These are phyloP conservation scores for Herpetomonas tarakana DNA, from an alignment of 208 protist species.

Conservation along the genomic window DNA sequence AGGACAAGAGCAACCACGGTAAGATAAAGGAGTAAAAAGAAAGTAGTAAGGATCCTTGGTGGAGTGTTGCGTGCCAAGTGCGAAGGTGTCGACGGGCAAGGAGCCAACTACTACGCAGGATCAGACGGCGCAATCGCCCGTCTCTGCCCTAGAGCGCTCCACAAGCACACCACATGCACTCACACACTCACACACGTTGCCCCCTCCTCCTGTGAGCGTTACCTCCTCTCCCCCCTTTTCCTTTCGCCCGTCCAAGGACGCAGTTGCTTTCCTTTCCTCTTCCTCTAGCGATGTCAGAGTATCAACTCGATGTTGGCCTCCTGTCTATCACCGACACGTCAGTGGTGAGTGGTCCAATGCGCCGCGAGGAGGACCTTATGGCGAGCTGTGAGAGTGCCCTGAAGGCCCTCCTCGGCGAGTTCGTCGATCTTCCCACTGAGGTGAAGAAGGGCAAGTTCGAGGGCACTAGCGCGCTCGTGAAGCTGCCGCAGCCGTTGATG, in stretches of 20 bases:
- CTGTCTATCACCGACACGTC: slow-evolving; percentile 77
- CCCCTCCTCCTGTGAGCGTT: too few relatives aligned
- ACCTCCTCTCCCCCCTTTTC: too few relatives aligned
- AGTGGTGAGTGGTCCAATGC: slow-evolving; percentile 79
- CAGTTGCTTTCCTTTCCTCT: slow-evolving; percentile 4
- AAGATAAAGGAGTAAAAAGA: slow-evolving; percentile 4
- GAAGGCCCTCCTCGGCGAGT: slow-evolving; percentile 72
- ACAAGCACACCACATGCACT: not conserved
- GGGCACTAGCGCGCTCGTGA: slow-evolving; percentile 50
- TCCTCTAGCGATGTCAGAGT: slow-evolving; percentile 49
- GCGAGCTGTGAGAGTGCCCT: slow-evolving; percentile 55
- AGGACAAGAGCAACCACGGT: too few relatives aligned
- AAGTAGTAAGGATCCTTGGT: slow-evolving; percentile 2
- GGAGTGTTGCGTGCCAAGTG: too few relatives aligned
- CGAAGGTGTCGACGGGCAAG: too few relatives aligned
- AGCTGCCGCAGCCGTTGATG: slow-evolving; percentile 83
- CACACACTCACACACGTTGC: not conserved
- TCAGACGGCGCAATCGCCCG: too few relatives aligned
- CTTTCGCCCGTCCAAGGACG: not conserved
- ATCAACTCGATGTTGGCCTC: slow-evolving; percentile 76
- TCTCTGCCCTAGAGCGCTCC: too few relatives aligned
- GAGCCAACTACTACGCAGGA: too few relatives aligned
- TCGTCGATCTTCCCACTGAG: slow-evolving; percentile 54
- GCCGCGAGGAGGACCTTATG: slow-evolving; percentile 75
- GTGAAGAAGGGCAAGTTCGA: slow-evolving; percentile 84